Base-by-base conservation (phyloP, 139 green algal species). In the Coelastrella sp. region DNA sequence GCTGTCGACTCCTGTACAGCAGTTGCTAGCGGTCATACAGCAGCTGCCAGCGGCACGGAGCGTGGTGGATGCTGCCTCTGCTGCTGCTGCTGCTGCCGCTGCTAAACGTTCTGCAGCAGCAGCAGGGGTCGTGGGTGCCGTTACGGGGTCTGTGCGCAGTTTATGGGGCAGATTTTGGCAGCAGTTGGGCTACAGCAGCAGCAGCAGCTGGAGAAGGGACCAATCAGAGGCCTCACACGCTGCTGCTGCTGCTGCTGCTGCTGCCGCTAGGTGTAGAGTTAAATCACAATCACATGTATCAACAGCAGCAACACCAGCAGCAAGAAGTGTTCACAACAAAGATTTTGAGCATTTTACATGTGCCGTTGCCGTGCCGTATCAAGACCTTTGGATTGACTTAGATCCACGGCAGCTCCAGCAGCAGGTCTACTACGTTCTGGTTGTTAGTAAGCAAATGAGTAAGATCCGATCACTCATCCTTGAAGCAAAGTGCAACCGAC, bases 351-450 rank as follows among this genome's bases (percentile, higher is more conserved):
- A 49, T 49, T 1, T 3, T 49, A 49, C 35, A 3, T 49, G 35
- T 49, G 35, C 63, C 4, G 27, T 12, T 25, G 76, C 76, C 72
- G 79, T 19, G 8, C 22, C 22, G 11, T 74, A 22, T n/a, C 19
- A 24, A 25, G 20, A 57, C 57, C 58, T 86, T 7, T 86, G 81
- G 81, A 75, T 86, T 74, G 56, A 60, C 0, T 15, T 86, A 8
- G 22, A 59, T 4, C n/a, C n/a, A 7, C 7, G 60, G 49, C 59
- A 24, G 59, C 81, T 86, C n/a, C 81, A 60, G 59, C n/a, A 74
- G 59, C 81, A 86, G 59, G 81, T 86, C 12, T 84, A 68, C 56
- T 84, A 84, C 19, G 79, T 68, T 20, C 79, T 84, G 0, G 79
- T 56, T 6, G 20, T 84, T 8, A 57, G 79, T n/a, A n/a, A 35